A percentile compares a stretch with the other conserved stretches of the same genome.
These are phyloP conservation scores for Mycena haematopus DNA, from an alignment of 768 basidiomycete genomes.

Conservation along the genomic window DNA sequence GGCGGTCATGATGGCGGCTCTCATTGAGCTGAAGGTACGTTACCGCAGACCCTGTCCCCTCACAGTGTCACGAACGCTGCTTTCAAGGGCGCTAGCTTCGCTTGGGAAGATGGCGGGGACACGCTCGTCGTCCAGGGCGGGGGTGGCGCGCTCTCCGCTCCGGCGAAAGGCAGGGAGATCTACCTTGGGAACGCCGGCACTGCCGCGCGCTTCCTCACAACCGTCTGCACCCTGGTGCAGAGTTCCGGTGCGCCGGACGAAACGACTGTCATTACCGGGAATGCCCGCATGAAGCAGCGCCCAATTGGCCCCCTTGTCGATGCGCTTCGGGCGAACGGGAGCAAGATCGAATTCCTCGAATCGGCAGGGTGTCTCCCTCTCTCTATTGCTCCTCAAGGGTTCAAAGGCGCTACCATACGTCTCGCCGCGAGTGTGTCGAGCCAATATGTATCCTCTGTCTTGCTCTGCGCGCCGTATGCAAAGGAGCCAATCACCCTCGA, in stretches of 20 bases:
- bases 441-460: slow-evolving; percentile 97
- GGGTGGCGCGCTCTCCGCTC: slow-evolving; percentile 77
- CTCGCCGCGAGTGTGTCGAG: slow-evolving; percentile 95
- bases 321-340: slow-evolving; percentile 84
- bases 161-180: slow-evolving; percentile 81
- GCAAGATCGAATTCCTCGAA: slow-evolving; percentile 79
- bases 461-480: slow-evolving; percentile 96
- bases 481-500: slow-evolving; percentile 82
- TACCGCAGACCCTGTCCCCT: not conserved
- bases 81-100: slow-evolving; percentile 83
- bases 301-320: slow-evolving; percentile 96
- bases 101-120: slow-evolving; percentile 97
- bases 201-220: slow-evolving; percentile 95
- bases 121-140: slow-evolving; percentile 93
- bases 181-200: slow-evolving; percentile 98
- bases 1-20: slow-evolving; percentile 97
- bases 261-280: slow-evolving; percentile 90
- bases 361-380: slow-evolving; percentile 87
- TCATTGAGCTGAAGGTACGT: slow-evolving; percentile 82
- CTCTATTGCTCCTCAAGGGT: slow-evolving; percentile 80
- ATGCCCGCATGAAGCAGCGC: slow-evolving; percentile 98
- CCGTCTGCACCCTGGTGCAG: slow-evolving; percentile 90
- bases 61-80: not conserved
- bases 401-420: slow-evolving; percentile 81
- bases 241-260: slow-evolving; percentile 44